These are phyloP conservation scores for Coelastrella sp. DNA, from an alignment of 139 green algal species.

Conservation along the genomic window DNA sequence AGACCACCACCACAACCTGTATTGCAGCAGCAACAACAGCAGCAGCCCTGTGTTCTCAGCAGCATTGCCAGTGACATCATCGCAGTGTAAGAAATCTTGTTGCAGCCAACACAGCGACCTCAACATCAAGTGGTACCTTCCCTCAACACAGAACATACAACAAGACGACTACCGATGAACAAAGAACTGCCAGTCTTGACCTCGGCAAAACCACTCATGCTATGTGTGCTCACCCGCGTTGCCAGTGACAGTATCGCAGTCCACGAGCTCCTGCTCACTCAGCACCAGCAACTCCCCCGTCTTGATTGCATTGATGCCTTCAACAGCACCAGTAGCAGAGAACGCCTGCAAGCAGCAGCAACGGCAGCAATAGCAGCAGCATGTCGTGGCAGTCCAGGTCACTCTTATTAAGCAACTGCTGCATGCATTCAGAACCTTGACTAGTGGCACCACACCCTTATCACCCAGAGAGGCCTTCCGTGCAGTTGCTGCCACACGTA, in stretches of 20 bases:
- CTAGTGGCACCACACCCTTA: too few species aligned
- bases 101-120: constrained; percentile 49
- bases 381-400: too few species aligned
- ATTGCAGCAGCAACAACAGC: not conserved
- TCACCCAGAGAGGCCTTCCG: too few species aligned
- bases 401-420: too few species aligned
- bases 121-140: too few species aligned
- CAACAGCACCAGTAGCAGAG: constrained; percentile 65
- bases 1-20: constrained; percentile 93
- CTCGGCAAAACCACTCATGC: not conserved
- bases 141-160: too few species aligned
- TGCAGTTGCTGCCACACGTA: too few species aligned
- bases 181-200: too few species aligned
- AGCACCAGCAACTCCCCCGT: constrained; percentile 87
- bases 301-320: constrained; percentile 92
- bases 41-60: not conserved
- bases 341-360: constrained; percentile 6
- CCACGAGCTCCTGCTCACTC: constrained; percentile 92
- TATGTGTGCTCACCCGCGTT: constrained; percentile 54
- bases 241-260: constrained; percentile 77
- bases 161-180: too few species aligned
- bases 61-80: constrained; percentile 65
- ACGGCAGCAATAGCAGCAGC: not conserved
- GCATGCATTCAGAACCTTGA: too few species aligned
- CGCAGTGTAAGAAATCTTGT: constrained; percentile 92